phyloP scores from a whole-genome alignment of 1,284 basidiomycete species.

The Golubevia sp. region DNA sequence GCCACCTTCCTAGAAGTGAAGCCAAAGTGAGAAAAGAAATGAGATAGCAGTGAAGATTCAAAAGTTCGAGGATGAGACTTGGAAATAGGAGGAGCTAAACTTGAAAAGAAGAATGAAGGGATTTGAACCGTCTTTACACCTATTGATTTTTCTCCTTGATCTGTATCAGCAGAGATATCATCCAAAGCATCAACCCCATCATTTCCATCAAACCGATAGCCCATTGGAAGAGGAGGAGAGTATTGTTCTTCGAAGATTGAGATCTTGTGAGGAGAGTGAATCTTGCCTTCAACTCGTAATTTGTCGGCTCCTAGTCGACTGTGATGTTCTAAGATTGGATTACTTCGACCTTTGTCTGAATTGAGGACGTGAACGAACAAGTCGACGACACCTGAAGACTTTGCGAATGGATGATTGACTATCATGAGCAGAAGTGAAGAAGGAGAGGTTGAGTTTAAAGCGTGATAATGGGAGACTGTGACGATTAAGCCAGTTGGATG shows the following conservation, averaged over 20 bases:
- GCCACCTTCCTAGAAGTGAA: too few relatives aligned
- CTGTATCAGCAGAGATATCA: not conserved
- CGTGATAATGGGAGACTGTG: constrained; percentile 15
- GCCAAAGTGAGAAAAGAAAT: too few relatives aligned
- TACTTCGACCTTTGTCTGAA: constrained; percentile 18
- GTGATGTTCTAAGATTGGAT: constrained; percentile 25
- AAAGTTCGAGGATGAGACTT: too few relatives aligned
- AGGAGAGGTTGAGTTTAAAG: not conserved
- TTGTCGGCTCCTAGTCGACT: constrained; percentile 3
- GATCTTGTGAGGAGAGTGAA: not conserved
- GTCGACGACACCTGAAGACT: constrained; percentile 25
- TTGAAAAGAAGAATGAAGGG: not conserved
- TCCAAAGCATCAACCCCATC: not conserved
- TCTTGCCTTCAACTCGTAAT: constrained; percentile 16
- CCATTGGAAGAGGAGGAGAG: not conserved
- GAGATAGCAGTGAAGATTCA: too few relatives aligned
- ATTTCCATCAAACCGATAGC: not conserved
- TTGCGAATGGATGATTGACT: constrained; percentile 30
- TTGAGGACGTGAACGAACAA: constrained; percentile 36
- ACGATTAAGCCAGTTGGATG: constrained; percentile 35
- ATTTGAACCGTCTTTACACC: not conserved
- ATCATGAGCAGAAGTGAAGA: constrained; percentile 24
- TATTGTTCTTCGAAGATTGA: not conserved
- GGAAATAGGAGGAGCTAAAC: not conserved
- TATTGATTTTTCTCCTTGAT: not conserved